Evolutionary conservation across 371 early-diverging fungal species (phyloP), one percentile per base, ranked within the genome.

Genomic region (Apophysomyces variabilis): DNA sequence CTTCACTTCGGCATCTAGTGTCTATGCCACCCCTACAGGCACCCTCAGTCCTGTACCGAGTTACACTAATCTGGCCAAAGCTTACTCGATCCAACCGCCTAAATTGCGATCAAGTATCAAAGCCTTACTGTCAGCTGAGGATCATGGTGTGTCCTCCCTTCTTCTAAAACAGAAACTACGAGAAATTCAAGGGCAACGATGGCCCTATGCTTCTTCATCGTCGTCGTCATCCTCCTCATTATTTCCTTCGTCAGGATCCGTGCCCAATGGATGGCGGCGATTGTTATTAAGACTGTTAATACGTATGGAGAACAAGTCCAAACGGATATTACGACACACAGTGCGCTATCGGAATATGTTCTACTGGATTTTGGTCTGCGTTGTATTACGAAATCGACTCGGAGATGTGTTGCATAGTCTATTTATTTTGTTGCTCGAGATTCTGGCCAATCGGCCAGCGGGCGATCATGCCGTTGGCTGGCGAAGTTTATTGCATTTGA

Each of bases 331-430:
- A 16, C 66, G 45, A 14, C 70, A 73, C 57, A 45, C 70, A 14
- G 26, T 75, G n/a, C 57, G 56, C 44, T 77, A 77, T 38, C 60
- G 69, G 18, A 60, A 65, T 7, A 76, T 70, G 18, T 57, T 79
- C 0, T 80, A 72, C 44, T 80, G 80, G 80, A 57, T 80, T 16
- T 36, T 68, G 9, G 72, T 74, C 1, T 75, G 73, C 54, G 43
- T 80, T 18, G 43, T 77, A 12, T 47, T 80, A 35, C 57, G 78
- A 38, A 71, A 75, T 44, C 71, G 80, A n/a, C 58, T 77, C 7
- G 70, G 73, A 43, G 71, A 77, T 37, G 32, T 76, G 21, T 16
- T 72, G 1, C 72, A 79, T 38, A 66, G 66, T 21, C 14, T 77
- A n/a, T 61, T 74, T 43, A 50, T 72, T 21, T 43, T 77, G 21